Evolutionary conservation across 495 filamentous ascomycete species (phyloP), one percentile per base, ranked within the genome.

Genomic region (Tuber aestivum): DNA sequence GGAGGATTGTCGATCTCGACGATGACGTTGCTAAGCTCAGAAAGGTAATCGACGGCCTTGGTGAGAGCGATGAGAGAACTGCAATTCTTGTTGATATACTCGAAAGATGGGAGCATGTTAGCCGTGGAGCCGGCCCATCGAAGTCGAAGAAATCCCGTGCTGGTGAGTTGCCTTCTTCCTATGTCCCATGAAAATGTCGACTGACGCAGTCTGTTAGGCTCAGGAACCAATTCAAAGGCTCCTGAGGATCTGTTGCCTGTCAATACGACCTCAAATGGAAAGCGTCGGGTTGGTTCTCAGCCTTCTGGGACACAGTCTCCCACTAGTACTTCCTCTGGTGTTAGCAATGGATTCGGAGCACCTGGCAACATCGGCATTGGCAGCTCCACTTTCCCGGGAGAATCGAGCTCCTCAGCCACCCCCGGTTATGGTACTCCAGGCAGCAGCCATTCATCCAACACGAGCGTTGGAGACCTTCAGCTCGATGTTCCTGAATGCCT

Each of bases 1-100:
- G 56, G 48, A 79, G 48, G 23, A 40, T 71, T 18, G 44, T 72
- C 2, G 48, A 75, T 75, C 40, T 79, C n/a, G 23, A 45, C 2
- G 70, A 50, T 23, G 72, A 79, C 35, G 70, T 79, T 41, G 42
- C n/a, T 20, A 65, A 65, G 20, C 27, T 65, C 56, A 65, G 14
- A 65, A 65, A 12, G 3, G 56, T 65, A 0, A 65, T 65, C 4
- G 56, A 65, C 27, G 56, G 56, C 32, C 56, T 65, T 35, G 56
- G 56, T 3, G 56, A 65, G 56, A 5, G 6, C 12, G 56, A 65
- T 12, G 56, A 35, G 12, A 65, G 56, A 20, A 65, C 56, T 20
- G 5, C 12, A 16, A 16, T 6, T 3, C 56, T 65, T 35, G 14
- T 65, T 35, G 56, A 65, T 35, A 7, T 65, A 2, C 56, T 65